A percentile compares a stretch with the other conserved stretches of the same genome.
These are phyloP conservation scores for Lignosus rhinocerotis DNA, from an alignment of 1,284 basidiomycete species.

Conservation along the genomic window DNA sequence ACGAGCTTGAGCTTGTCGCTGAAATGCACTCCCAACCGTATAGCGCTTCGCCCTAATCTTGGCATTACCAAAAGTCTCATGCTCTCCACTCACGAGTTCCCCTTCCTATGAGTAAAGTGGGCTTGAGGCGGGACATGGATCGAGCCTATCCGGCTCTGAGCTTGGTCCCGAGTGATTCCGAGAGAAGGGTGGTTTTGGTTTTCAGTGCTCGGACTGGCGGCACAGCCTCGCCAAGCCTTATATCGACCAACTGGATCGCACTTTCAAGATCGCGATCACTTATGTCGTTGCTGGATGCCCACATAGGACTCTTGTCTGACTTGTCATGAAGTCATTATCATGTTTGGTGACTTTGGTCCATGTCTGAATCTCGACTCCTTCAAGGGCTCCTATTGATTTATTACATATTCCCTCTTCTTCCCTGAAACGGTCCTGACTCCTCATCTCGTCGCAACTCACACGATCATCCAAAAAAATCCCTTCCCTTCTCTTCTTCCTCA, in stretches of 20 bases:
- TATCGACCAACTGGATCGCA: background rate
- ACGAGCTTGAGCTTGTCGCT: too few relatives aligned
- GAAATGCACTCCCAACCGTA: too few relatives aligned
- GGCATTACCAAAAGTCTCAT: too few relatives aligned
- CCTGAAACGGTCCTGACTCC: background rate
- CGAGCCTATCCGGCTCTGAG: too few relatives aligned
- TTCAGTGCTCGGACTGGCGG: background rate
- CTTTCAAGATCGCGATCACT: background rate
- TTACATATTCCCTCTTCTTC: background rate
- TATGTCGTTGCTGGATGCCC: background rate
- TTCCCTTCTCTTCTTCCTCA: background rate
- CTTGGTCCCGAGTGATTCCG: too few relatives aligned
- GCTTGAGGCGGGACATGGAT: too few relatives aligned
- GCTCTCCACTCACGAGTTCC: too few relatives aligned
- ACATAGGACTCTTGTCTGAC: background rate
- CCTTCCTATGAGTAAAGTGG: too few relatives aligned
- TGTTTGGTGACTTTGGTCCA: background rate
- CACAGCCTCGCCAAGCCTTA: constrained; percentile 2
- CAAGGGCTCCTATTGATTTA: too few relatives aligned
- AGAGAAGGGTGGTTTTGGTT: too few relatives aligned
- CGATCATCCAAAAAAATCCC: background rate
- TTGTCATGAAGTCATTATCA: background rate
- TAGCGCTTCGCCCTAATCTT: too few relatives aligned
- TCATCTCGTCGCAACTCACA: background rate
- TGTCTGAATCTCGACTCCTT: background rate